Evolutionary conservation across 805 yeast species (phyloP), one percentile per base, ranked within the genome.

Genomic region (Candida corydali): DNA sequence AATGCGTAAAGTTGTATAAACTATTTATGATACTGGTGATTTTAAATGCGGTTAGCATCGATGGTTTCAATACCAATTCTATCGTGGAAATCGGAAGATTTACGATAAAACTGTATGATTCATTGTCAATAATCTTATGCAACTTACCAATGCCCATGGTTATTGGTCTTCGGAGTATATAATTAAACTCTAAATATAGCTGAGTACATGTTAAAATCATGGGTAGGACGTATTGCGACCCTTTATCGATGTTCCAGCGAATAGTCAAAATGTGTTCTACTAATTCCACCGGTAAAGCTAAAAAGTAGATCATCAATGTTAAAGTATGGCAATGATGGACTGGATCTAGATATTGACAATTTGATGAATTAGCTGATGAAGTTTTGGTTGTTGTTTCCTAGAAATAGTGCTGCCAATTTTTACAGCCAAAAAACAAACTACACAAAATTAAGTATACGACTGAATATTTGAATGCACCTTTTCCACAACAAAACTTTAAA

Each of bases 191-290:
- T 17, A 15, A 18, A 17, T 26, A 26, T 11, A 33, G 14, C 9
- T 8, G 14, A 5, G 9, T 25, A 26, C 36, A 33, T 18, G 36
- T 33, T 8, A 33, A 26, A 4, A 33, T 33, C 30, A 33, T 26
- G 10, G 36, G 36, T 33, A 33, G 15, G 3, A 33, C 36, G 17
- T 26, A 15, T 18, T 25, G 17, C 14, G 36, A 33, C 3, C 30
- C 30, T 14, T 26, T 12, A 33, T 33, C 36, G 15, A 8, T 18
- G 8, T n/a, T n/a, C 36, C 36, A 33, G 18, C 36, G 36, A n/a
- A 26, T 17, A 3, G 17, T 14, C 14, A 33, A 18, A 5, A 33
- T 26, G 7, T 16, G 3, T 9, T 33, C 30, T 10, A 33, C 18
- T 3, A 33, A 5, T 11, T 33, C 36, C 8, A 10, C 14, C 8